Conservation (phyloP, 192 early-diverging fungal species). For the Lunasporangiospora selenospora region DNA sequence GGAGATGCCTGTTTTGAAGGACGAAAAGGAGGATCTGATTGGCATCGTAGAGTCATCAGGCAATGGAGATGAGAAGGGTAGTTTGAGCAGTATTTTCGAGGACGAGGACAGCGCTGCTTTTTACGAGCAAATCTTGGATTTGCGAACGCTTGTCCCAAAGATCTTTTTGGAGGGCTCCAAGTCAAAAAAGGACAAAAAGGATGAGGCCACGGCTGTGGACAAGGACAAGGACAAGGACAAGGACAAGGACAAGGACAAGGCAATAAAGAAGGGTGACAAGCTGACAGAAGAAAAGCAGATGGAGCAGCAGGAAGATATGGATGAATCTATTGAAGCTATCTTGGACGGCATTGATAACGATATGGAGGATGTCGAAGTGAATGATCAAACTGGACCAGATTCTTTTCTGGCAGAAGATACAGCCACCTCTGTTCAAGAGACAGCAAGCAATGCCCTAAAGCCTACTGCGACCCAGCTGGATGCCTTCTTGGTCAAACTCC, state of each 20-base stretch:
- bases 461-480: slow-evolving; percentile 61
- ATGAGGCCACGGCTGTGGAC: slow-evolving; percentile 9
- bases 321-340: slow-evolving; percentile 17
- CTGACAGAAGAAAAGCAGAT: slow-evolving; percentile 25
- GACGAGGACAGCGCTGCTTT: slow-evolving; percentile 92
- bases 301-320: slow-evolving; percentile 26
- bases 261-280: slow-evolving; percentile 11
- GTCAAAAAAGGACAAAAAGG: slow-evolving; percentile 52
- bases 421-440: slow-evolving; percentile 6
- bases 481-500: slow-evolving; percentile 75
- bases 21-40: slow-evolving; percentile 62
- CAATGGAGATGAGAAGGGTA: slow-evolving; percentile 43
- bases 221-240: slow-evolving; percentile 43
- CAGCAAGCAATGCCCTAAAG: slow-evolving; percentile 20
- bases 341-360: slow-evolving; percentile 35
- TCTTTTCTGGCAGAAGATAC: slow-evolving; percentile 31
- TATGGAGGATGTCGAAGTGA: slow-evolving; percentile 27
- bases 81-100: slow-evolving; percentile 78
- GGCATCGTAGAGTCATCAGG: slow-evolving; percentile 20
- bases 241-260: slow-evolving; percentile 47
- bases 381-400: slow-evolving; percentile 35
- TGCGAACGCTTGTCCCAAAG: slow-evolving; percentile 82
- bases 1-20: slow-evolving; percentile 81
- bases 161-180: slow-evolving; percentile 73
- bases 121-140: slow-evolving; percentile 87